Evolutionary conservation across 345 rosid species (phyloP), one percentile per base, ranked within the genome.

Genomic region (Lumnitzera racemosa): DNA sequence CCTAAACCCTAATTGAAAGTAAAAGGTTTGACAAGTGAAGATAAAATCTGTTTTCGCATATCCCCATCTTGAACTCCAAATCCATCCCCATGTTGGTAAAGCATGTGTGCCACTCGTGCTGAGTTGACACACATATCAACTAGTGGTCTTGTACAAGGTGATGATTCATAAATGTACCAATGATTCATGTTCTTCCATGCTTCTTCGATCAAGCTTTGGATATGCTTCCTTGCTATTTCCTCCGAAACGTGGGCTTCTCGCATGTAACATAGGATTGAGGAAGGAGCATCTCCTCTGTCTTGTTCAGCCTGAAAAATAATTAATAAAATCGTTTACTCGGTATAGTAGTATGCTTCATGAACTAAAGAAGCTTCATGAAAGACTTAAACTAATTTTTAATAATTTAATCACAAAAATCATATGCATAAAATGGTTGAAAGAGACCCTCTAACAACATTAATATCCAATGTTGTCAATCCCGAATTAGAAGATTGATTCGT

Each of bases 261-360:
- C 82, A 77, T 77, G 49, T 51, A 63, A 49, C 86, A 79, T 17
- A 57, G 12, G 36, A 84, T 58, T 0, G 84, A 76, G 15, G 86
- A 79, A 15, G 86, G 72, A 5, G 75, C 79, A 61, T 81, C 84
- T 16, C 84, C 86, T 65, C 86, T 77, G 66, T 83, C 84, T 29
- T 49, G 63, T 52, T 83, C 86, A 7, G 72, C 84, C 86, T 80
- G 69, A 20, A 36, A 12, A 0, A 36, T 29, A 11, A n/a, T 13
- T 16, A 13, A 43, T 12, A 27, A 27, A 4, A 27, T 27, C 29
- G 36, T 2, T 12, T 2, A 15, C 20, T 2, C 0, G 9, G 29
- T 58, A 43, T 13, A 16, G 16, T 1, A 36, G 12, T 15, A 57
- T 57, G 8, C 10, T 36, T 57, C 0, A 2, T 0, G 4, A 48